Base-by-base conservation (phyloP, 2,329 filamentous ascomycete species). In the Neophaeococcomyces mojaviensis region DNA sequence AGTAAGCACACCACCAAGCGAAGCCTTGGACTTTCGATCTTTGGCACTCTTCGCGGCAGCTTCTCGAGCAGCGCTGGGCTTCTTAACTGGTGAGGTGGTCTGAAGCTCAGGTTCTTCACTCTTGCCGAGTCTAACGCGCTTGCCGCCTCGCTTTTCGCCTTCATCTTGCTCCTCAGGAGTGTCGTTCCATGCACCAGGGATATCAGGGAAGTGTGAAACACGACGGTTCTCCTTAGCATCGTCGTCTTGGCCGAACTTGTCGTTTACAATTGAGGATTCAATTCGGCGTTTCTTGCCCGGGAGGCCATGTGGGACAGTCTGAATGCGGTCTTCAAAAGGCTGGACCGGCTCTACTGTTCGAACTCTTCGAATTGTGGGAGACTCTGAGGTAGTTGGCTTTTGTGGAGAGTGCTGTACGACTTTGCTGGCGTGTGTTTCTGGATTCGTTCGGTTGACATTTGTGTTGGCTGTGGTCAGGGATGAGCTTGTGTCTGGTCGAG, bases 361-460 rank as follows among this genome's bases (percentile, higher is more conserved):
- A 32, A 71, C 64, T 13, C 62, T 61, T 24, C 69, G 67, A 48
- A 71, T 65, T 4, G 64, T 65, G 1, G 63, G 55, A n/a, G 52
- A 55, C 20, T 39, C 34, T 6, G 49, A 69, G 61, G 63, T 76
- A 73, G 45, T 48, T 5, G 32, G n/a, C 33, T 51, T 51, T 34
- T 37, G 49, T 12, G 54, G 52, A 30, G 55, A 57, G 28, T 33
- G 20, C 4, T 20, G 26, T 39, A 48, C 50, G 35, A 55, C 46
- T 30, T 46, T 48, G 31, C 52, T 44, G 22, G 48, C 46, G 26
- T 55, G 43, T 6, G 18, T 34, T 18, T 47, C 48, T 7, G 51
- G 47, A 28, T 53, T 34, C 9, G 49, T 47, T 37, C 52, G 47
- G 41, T 55, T 53, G 44, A 52, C 44, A 13, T 19, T 47, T 16